Evolutionary conservation across 2,329 filamentous ascomycete genomes (phyloP), one percentile per base, ranked within the genome.

Genomic region (Dactylellina leptospora): DNA sequence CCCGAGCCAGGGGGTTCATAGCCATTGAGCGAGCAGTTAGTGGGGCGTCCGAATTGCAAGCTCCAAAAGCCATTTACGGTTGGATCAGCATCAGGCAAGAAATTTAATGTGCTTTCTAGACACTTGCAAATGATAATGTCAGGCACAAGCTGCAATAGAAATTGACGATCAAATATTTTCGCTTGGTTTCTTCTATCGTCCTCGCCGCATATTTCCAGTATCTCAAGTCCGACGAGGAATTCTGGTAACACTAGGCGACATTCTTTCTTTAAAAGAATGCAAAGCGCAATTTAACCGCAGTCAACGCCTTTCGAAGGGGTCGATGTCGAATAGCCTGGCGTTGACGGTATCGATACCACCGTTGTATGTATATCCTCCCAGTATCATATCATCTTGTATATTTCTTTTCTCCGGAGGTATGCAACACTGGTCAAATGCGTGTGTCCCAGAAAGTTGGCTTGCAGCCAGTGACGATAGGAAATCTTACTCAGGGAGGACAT

Each of bases 101-200:
- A 60, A 53, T 54, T 64, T 59, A 54, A 72, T 72, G 53, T 42
- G 18, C 47, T 69, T 47, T 63, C n/a, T n/a, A 36, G 27, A 60
- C 47, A 42, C 18, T 63, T 48, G 38, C 45, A 22, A 44, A 51
- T 58, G 62, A n/a, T n/a, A n/a, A 64, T 64, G 53, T 59, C 38
- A 72, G 54, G 68, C 59, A 47, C 53, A 59, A 58, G 13, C 30
- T 18, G 59, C 38, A 63, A 60, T 64, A 60, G 59, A 64, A 72
- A 59, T 33, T 60, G 68, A 59, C 54, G 54, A 64, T 64, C 68
- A 64, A 63, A 64, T 72, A 72, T 62, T 64, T 53, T 72, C 54
- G 45, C 54, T 72, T 72, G 30, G n/a, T 50, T 18, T 62, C 33
- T 62, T 10, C 58, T 64, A 72, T 72, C 59, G 36, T 55, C 16